These are phyloP conservation scores for Eucalyptus sp. DNA, from an alignment of 345 rosid species.

Conservation along the genomic window DNA sequence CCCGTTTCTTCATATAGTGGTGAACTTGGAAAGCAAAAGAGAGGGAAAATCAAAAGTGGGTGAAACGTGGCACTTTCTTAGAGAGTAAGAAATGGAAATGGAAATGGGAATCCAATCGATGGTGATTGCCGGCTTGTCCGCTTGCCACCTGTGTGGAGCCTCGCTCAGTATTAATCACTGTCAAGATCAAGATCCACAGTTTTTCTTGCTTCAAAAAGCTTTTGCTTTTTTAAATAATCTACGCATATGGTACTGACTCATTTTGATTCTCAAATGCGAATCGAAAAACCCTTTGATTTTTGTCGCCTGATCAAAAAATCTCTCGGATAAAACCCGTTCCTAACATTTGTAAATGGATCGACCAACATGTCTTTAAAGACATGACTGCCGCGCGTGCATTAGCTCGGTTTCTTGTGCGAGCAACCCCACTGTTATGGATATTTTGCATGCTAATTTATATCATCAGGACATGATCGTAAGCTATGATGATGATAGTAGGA, in stretches of 20 bases:
- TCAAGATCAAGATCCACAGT: background rate
- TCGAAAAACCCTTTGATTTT: background rate
- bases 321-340: fast-evolving
- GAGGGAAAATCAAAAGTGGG: background rate
- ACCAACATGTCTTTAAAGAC: background rate
- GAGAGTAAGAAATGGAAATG: slow-evolving; percentile 30
- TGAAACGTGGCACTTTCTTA: slow-evolving; percentile 26
- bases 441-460: background rate
- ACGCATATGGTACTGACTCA: fast-evolving
- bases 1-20: background rate
- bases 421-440: background rate
- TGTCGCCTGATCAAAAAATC: fast-evolving
- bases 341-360: background rate
- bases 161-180: background rate
- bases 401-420: fast-evolving
- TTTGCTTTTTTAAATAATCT: background rate
- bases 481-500: background rate
- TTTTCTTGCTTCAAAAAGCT: background rate
- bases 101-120: background rate
- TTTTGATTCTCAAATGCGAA: background rate
- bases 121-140: background rate
- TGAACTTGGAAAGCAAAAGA: background rate
- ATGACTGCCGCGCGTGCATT: background rate
- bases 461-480: background rate
- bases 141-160: background rate